Base-by-base conservation (phyloP, 2,329 filamentous ascomycete genomes). In the Ceratocystis ficicola region DNA sequence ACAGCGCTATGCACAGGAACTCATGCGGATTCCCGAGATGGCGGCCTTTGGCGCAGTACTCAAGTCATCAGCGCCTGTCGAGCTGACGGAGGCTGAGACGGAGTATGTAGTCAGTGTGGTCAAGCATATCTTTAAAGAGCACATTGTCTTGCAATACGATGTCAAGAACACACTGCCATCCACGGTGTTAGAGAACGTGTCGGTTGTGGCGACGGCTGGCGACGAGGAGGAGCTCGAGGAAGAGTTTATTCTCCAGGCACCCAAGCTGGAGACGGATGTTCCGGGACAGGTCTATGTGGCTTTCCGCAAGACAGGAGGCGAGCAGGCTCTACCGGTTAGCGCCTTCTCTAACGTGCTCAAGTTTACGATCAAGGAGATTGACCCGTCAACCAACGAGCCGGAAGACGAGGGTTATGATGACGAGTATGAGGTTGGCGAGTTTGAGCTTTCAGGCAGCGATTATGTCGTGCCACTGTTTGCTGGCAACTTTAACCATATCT, bases 111-210 rank as follows among this genome's bases (percentile, higher is more conserved):
- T 99, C 68, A 86, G 83, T 44, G 86, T 94, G 25, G 84, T 96
- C 76, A 99, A 99, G 80, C 94, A 99, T 74, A 86, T 99, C 72
- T 99, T 96, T 86, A 95, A 95, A 78, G 90, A 96, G 74, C 90
- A 97, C 73, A 81, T 99, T 73, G 93, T 99, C 44, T 79, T 99
- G 65, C 94, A 99, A 74, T 99, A 94, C 76, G 90, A 97, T 74
- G 86, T 99, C 75, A 97, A 95, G 82, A 99, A 99, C 79, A 99
- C 94, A 1, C 81, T 99, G 10, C 87, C 90, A 12, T 90, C 92
- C 68, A 95, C 91, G 17, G 84, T 99, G 32, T 81, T 97, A 44
- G 90, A 96, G 74, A 90, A 95, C 69, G 90, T 95, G 17, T 90
- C 89, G 0, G 85, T 96, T 48, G 83, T 92, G 20, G 88, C 88